phyloP scores from a whole-genome alignment of 208 protist genomes.

The Vickermania spadyakhi region DNA sequence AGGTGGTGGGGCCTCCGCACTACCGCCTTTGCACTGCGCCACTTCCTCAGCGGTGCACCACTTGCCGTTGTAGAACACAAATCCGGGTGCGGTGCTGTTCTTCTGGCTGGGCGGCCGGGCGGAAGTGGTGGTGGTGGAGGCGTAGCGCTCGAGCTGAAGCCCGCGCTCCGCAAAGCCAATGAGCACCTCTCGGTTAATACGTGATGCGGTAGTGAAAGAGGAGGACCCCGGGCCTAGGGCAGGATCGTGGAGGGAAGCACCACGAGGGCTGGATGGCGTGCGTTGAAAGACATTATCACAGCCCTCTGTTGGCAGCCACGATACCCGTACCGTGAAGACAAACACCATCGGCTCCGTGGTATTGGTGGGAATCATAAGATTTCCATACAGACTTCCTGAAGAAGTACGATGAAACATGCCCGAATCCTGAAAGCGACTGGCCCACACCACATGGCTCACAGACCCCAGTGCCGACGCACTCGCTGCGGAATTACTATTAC shows the following conservation, averaged over 20 bases:
- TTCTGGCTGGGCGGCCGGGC: neutral
- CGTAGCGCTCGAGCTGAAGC: conserved; percentile 11
- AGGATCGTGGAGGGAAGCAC: neutral
- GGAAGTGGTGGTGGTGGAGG: neutral
- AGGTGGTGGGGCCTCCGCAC: too few relatives aligned
- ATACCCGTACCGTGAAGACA: neutral
- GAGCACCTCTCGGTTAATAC: conserved; percentile 5
- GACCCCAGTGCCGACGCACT: neutral
- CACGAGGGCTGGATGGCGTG: neutral
- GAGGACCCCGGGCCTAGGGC: neutral
- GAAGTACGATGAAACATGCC: neutral
- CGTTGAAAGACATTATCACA: neutral
- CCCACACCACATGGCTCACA: neutral
- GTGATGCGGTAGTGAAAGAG: neutral
- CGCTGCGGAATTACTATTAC: neutral
- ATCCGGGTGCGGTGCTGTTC: neutral
- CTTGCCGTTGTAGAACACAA: neutral
- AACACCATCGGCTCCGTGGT: neutral
- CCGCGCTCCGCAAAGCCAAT: conserved; percentile 16
- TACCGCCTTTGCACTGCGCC: too few relatives aligned
- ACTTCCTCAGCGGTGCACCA: neutral
- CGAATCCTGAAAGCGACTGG: neutral
- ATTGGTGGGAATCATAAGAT: too few relatives aligned
- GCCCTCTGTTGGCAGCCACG: neutral
- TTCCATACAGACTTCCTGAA: neutral